These are phyloP conservation scores for Monascus ruber DNA, from an alignment of 2,329 filamentous ascomycete species.

Conservation along the genomic window DNA sequence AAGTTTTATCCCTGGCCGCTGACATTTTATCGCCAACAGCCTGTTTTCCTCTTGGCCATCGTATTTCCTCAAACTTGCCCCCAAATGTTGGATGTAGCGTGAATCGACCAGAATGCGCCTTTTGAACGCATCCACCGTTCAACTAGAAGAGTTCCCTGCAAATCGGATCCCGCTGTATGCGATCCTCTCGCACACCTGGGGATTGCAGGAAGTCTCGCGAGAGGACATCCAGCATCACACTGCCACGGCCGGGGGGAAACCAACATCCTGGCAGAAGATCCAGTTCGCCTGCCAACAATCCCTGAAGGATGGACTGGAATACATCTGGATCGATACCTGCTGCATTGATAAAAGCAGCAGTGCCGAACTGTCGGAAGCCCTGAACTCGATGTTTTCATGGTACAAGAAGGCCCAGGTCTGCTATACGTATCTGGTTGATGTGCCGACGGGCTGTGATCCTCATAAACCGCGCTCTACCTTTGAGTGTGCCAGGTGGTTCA, in stretches of 20 bases:
- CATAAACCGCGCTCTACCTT: not conserved
- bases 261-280: conserved; percentile 5
- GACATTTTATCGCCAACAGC: too few relatives aligned
- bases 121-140: too few relatives aligned
- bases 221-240: conserved; percentile 5
- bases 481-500: conserved; percentile 4
- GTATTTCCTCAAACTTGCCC: too few relatives aligned
- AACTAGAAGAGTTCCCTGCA: too few relatives aligned
- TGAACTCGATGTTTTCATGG: conserved; percentile 14
- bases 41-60: too few relatives aligned
- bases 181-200: conserved; percentile 16
- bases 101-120: too few relatives aligned
- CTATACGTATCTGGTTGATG: conserved; percentile 9
- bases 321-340: conserved; percentile 12
- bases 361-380: conserved; percentile 9
- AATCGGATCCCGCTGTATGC: conserved; percentile 8
- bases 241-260: not conserved
- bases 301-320: conserved; percentile 1
- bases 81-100: too few relatives aligned
- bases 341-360: conserved; percentile 14
- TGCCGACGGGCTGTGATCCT: not conserved
- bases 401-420: conserved; percentile 7
- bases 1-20: too few relatives aligned
- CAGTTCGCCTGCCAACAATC: conserved; percentile 1
- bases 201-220: conserved; percentile 11